Base-by-base conservation (phyloP, 371 early-diverging fungal genomes). In the Gilbertella persicaria region DNA sequence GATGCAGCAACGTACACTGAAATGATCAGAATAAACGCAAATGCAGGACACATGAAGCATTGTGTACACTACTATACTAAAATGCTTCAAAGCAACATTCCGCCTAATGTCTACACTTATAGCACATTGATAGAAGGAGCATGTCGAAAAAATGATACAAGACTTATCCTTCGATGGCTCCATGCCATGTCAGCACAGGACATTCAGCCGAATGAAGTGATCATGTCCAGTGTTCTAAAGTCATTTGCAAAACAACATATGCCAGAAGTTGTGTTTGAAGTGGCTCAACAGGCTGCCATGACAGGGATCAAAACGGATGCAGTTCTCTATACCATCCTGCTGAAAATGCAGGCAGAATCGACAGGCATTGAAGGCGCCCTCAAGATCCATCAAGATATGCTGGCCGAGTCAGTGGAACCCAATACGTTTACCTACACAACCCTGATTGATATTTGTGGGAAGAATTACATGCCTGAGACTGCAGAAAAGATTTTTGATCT, bases 41-140 rank as follows among this genome's bases (percentile, higher is more conserved):
- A 49, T 12, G 29, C 50, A 2, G 63, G 60, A 7, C 54, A 60
- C 21, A 41, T 58, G 42, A 61, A 49, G 21, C 41, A 26, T 8
- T 73, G 56, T 14, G 30, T 78, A 3, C 54, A 69, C 8, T 78
- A 64, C 38, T 80, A 78, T 36, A 62, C 70, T 36, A 57, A 62
- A 28, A 79, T 82, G 78, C 44, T 65, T 10, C 66, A 72, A 4
- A 42, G 50, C 5, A 55, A 56, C 0, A 25, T 80, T 8, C 29
- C 60, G 19, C 80, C 84, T 9, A 82, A 81, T 48, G 69, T 58
- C 0, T 76, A 81, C 44, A 75, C 69, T 1, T 84, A 63, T 47
- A 78, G 74, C 13, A 70, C 76, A 12, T 50, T 84, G 5, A 79
- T 84, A 23, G 71, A 82, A 19, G 69, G 72, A 5, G 60, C 66